A percentile compares a stretch with the other conserved stretches of the same genome.
Evolutionary conservation across 2,329 filamentous ascomycete genomes (phyloP).

Genomic region (Sporothrix humicola): DNA sequence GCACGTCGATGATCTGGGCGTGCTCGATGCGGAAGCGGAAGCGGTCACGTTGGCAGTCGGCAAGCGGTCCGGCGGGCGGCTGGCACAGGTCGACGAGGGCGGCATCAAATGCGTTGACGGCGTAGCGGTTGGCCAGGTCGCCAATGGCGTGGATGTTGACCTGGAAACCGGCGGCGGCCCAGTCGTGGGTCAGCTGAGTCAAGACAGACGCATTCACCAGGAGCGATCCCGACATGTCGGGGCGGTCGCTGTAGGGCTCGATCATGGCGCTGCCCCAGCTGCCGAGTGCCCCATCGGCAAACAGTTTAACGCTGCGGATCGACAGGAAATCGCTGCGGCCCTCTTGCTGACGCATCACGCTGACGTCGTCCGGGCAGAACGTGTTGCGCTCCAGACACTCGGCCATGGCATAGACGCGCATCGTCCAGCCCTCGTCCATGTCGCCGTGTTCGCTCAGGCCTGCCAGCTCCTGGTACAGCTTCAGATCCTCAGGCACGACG

Average conservation of each 20-base stretch:
- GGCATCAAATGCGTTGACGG: constrained; percentile 65
- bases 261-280: constrained; percentile 75
- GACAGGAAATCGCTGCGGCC: constrained; percentile 57
- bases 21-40: constrained; percentile 71
- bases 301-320: constrained; percentile 70
- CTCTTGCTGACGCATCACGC: constrained; percentile 45
- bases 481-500: constrained; percentile 59
- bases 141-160: constrained; percentile 77
- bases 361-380: constrained; percentile 61
- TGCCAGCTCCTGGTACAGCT: constrained; percentile 60
- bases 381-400: constrained; percentile 69
- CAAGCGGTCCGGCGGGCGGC: constrained; percentile 46
- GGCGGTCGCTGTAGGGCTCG: constrained; percentile 71
- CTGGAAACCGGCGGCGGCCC: constrained; percentile 67
- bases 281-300: constrained; percentile 72
- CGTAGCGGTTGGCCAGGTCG: constrained; percentile 69
- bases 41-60: constrained; percentile 40
- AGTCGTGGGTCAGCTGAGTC: constrained; percentile 58
- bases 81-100: constrained; percentile 62
- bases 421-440: constrained; percentile 60
- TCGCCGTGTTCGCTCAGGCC: constrained; percentile 42
- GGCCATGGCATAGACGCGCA: constrained; percentile 71
- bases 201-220: constrained; percentile 68
- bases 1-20: constrained; percentile 70
- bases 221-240: constrained; percentile 66